These are phyloP conservation scores for Cyberlindnera euphorbiiphila DNA, from an alignment of 805 yeast species.

Conservation along the genomic window DNA sequence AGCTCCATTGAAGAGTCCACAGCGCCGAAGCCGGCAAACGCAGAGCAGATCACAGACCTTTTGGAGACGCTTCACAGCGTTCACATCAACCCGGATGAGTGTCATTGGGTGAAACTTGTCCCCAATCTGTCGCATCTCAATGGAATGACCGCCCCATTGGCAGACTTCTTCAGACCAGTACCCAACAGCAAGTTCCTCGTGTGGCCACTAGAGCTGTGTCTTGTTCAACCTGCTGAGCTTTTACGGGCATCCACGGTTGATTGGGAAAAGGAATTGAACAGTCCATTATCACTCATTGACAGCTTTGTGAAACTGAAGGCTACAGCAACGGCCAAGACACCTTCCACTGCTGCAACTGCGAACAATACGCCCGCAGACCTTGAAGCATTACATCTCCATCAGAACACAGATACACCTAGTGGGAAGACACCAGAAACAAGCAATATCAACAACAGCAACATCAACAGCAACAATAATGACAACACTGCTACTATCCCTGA, in stretches of 20 bases:
- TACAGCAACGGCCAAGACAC: constrained; percentile 36
- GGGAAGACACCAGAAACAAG: too few relatives aligned
- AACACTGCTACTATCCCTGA: not conserved
- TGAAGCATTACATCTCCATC: constrained; percentile 4
- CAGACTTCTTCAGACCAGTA: constrained; percentile 50
- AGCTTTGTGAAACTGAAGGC: constrained; percentile 37
- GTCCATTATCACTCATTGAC: constrained; percentile 35
- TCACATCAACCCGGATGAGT: constrained; percentile 15
- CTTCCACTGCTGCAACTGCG: constrained; percentile 27
- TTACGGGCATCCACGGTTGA: not conserved
- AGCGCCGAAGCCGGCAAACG: constrained; percentile 40
- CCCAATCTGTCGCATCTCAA: constrained; percentile 68
- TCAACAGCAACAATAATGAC: too few relatives aligned
- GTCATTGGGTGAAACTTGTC: constrained; percentile 59
- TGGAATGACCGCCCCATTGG: constrained; percentile 60
- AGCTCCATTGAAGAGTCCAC: constrained; percentile 33
- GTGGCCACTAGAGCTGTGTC: constrained; percentile 72
- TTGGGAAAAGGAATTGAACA: constrained; percentile 1
- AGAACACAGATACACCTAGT: constrained; percentile 11
- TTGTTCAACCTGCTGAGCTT: constrained; percentile 44
- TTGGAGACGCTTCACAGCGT: constrained; percentile 35
- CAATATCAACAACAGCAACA: too few relatives aligned
- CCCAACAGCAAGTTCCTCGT: constrained; percentile 52
- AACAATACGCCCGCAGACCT: constrained; percentile 25
- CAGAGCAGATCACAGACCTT: constrained; percentile 33